Conservation (phyloP, 805 yeast species). For the Suhomyces sp. region DNA sequence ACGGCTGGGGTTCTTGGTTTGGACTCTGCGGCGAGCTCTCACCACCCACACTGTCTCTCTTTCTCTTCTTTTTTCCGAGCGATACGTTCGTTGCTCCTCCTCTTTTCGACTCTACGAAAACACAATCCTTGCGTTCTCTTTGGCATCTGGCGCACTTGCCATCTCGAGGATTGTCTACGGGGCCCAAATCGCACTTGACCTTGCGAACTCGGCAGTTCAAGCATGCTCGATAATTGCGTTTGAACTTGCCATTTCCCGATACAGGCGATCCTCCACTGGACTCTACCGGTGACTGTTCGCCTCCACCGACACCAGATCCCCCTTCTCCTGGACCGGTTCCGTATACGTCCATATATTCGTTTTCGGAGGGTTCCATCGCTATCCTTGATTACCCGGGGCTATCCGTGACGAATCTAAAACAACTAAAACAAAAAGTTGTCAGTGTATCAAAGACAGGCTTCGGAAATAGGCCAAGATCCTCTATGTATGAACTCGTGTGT, state of each 20-base stretch:
- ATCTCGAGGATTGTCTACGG: constrained; percentile 62
- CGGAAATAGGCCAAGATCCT: neutral
- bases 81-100: constrained; percentile 23
- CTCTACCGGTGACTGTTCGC: neutral
- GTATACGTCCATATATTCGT: neutral
- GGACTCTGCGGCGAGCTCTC: neutral
- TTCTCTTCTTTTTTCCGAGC: constrained; percentile 57
- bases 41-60: constrained; percentile 12
- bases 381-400: neutral
- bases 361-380: neutral
- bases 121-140: constrained; percentile 80
- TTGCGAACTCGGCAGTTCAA: constrained; percentile 80
- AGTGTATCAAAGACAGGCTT: too few species aligned
- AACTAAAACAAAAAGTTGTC: too few species aligned
- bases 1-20: neutral
- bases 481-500: neutral
- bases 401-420: neutral
- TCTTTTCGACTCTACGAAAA: constrained; percentile 46
- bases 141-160: constrained; percentile 87
- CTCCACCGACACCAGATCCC: neutral
- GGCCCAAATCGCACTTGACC: constrained; percentile 83
- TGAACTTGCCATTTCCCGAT: constrained; percentile 32
- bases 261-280: neutral
- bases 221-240: constrained; percentile 79
- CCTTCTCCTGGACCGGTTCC: neutral